A percentile compares a stretch with the other conserved stretches of the same genome.
Evolutionary conservation across 148 eudicot genomes (phyloP).

Genomic region (Rheum nobile): DNA sequence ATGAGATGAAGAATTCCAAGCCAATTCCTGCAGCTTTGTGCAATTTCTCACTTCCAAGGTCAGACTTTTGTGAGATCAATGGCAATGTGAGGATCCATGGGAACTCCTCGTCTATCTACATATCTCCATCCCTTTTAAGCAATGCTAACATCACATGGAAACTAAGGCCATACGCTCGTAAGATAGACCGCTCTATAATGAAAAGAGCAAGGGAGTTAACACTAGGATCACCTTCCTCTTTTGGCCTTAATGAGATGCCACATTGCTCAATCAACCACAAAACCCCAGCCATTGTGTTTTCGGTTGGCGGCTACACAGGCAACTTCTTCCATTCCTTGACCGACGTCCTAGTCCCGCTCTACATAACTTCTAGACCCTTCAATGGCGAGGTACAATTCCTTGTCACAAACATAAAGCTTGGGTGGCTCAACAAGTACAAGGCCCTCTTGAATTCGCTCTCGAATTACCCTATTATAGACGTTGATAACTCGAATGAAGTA

Average conservation of each 20-base stretch:
- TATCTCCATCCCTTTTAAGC: slow-evolving; percentile 12
- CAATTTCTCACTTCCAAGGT: slow-evolving; percentile 23
- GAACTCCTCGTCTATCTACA: slow-evolving; percentile 37
- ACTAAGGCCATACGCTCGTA: slow-evolving; percentile 1
- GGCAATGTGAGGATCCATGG: slow-evolving; percentile 46
- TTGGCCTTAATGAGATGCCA: slow-evolving; percentile 1
- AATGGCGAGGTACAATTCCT: slow-evolving; percentile 35
- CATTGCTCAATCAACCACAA: slow-evolving; percentile 17
- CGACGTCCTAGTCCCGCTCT: slow-evolving; percentile 26
- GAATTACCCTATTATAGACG: slow-evolving; percentile 27
- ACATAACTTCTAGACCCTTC: slow-evolving; percentile 15
- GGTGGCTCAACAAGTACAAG: slow-evolving; percentile 29
- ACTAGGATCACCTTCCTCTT: slow-evolving; percentile 4
- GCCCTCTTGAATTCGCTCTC: slow-evolving; percentile 33
- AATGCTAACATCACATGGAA: background rate
- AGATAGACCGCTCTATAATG: background rate
- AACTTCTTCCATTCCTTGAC: slow-evolving; percentile 25
- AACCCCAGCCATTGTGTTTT: slow-evolving; percentile 24
- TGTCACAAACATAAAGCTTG: slow-evolving; percentile 8
- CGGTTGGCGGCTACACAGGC: slow-evolving; percentile 22
- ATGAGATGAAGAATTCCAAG: background rate
- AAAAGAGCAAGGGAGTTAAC: background rate
- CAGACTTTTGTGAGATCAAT: slow-evolving; percentile 41
- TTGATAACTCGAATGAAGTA: slow-evolving; percentile 20
- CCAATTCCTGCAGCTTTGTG: slow-evolving; percentile 20